Percentiles rank a stretch among this genome's conserved stretches.
Evolutionary conservation across 768 basidiomycete genomes (phyloP).

Genomic region (Auricularia cornea): DNA sequence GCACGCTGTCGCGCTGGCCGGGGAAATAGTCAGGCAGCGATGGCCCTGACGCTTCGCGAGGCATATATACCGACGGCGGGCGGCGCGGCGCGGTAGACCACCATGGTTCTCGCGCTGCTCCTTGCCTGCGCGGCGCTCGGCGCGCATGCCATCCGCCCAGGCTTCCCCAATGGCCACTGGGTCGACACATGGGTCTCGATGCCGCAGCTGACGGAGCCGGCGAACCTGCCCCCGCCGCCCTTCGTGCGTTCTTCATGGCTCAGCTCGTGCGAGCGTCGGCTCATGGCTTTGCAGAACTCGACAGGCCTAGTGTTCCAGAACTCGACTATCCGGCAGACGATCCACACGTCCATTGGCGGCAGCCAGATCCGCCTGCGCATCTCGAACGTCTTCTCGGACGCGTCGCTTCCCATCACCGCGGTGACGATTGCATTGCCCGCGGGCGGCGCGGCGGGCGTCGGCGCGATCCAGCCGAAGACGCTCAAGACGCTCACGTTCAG

Average conservation of each 20-base stretch:
- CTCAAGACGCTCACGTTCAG: constrained; percentile 36
- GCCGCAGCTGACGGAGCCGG: constrained; percentile 24
- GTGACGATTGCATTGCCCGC: constrained; percentile 35
- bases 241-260: constrained; percentile 7
- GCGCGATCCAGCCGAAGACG: constrained; percentile 28
- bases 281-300: constrained; percentile 11
- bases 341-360: constrained; percentile 35
- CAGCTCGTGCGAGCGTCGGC: not conserved
- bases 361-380: constrained; percentile 36
- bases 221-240: constrained; percentile 21
- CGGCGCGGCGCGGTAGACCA: not conserved
- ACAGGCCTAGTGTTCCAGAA: constrained; percentile 32
- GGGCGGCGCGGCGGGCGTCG: constrained; percentile 28
- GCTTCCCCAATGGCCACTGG: constrained; percentile 16
- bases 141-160: not conserved
- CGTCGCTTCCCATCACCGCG: constrained; percentile 35
- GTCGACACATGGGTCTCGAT: constrained; percentile 22
- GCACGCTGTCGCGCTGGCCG: not conserved
- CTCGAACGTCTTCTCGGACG: constrained; percentile 41
- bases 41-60: not conserved
- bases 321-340: constrained; percentile 41
- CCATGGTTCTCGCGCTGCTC: not conserved
- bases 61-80: not conserved
- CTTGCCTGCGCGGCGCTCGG: not conserved
- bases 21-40: not conserved